Conservation (phyloP, 2,329 filamentous ascomycete genomes). For the Didymella exigua region DNA sequence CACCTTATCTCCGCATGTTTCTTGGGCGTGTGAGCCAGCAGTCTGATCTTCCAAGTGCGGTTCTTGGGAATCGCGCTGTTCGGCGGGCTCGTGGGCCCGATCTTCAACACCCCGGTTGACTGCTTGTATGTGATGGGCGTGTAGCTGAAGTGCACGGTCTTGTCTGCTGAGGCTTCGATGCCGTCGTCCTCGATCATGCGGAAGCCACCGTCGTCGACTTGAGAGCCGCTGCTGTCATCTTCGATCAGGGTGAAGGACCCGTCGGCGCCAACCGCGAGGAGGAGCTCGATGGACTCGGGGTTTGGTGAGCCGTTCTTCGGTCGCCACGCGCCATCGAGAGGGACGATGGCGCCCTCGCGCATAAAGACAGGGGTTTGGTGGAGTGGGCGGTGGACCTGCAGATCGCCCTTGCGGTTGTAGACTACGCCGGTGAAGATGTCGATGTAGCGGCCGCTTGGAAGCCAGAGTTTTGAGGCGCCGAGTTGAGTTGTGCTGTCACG, state of each 20-base stretch:
- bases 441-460: constrained; percentile 60
- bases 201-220: constrained; percentile 46
- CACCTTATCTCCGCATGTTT: constrained; percentile 29
- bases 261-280: constrained; percentile 54
- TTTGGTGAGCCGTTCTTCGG: constrained; percentile 57
- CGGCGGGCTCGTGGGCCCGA: constrained; percentile 38
- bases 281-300: constrained; percentile 56
- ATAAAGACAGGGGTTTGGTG: constrained; percentile 60
- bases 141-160: constrained; percentile 40
- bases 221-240: constrained; percentile 48
- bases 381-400: constrained; percentile 59
- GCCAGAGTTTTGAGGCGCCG: constrained; percentile 60
- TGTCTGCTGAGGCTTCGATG: constrained; percentile 25
- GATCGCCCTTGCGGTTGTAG: constrained; percentile 62
- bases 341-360: constrained; percentile 63
- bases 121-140: constrained; percentile 49
- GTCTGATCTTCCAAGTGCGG: constrained; percentile 40
- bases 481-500: constrained; percentile 55
- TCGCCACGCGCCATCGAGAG: constrained; percentile 55
- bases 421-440: constrained; percentile 64
- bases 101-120: constrained; percentile 42
- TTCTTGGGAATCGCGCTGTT: constrained; percentile 36
- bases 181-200: constrained; percentile 51
- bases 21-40: constrained; percentile 37
- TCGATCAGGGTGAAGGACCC: constrained; percentile 59